Evolutionary conservation across 225 moss, liverwort and hornwort species (phyloP).

Genomic region (Marchantia paleacea): DNA sequence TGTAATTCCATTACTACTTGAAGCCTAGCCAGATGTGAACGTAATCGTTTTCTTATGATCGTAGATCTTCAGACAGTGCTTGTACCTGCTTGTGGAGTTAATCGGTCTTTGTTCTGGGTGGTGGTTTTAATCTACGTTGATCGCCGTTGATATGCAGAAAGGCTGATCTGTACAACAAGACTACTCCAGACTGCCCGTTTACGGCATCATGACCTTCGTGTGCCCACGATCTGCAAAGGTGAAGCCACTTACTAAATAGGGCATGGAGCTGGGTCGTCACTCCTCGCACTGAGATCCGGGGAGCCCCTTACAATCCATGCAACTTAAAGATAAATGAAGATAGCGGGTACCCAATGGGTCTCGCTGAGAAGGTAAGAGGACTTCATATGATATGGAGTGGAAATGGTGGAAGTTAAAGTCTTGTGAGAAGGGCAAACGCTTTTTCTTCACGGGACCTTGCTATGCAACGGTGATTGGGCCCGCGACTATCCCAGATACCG

Average conservation of each 20-base stretch:
- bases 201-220: neutral
- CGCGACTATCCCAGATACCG: neutral
- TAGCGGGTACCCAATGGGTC: neutral
- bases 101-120: neutral
- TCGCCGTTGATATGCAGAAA: neutral
- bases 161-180: neutral
- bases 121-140: neutral
- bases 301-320: neutral
- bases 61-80: neutral
- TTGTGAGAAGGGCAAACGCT: neutral
- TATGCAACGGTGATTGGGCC: too few species aligned
- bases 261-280: neutral
- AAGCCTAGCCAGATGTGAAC: neutral
- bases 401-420: neutral
- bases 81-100: neutral
- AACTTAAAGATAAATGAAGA: neutral
- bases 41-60: neutral
- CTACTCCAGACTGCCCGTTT: too few species aligned
- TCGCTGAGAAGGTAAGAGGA: too few species aligned
- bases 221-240: neutral
- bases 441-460: too few species aligned
- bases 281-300: neutral
- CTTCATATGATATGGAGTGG: neutral
- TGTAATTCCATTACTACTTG: neutral
- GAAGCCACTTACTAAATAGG: neutral